A percentile compares a stretch with the other conserved stretches of the same genome.
These are phyloP conservation scores for Colletotrichum caudatum DNA, from an alignment of 2,329 filamentous ascomycete species.

Conservation along the genomic window DNA sequence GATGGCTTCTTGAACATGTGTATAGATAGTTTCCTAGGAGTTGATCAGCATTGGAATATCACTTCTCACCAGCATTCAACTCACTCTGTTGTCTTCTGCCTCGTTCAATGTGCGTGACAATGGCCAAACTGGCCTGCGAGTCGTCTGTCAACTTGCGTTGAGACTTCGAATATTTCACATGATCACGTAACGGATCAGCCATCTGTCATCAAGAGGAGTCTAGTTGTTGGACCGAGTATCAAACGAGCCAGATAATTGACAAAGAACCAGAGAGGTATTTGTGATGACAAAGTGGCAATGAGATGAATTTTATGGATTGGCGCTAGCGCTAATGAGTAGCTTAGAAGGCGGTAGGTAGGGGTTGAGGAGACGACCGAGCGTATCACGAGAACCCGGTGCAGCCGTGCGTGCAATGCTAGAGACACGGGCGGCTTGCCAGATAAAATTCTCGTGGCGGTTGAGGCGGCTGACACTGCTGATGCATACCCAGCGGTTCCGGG, in stretches of 20 bases:
- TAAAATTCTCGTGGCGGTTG: neutral
- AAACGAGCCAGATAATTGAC: neutral
- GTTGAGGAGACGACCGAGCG: constrained; percentile 1
- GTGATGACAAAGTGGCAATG: constrained; percentile 25
- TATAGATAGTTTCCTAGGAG: constrained; percentile 40
- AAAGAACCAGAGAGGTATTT: neutral
- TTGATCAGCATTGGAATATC: constrained; percentile 30
- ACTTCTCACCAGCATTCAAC: constrained; percentile 20
- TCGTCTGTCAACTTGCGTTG: neutral
- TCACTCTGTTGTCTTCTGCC: neutral
- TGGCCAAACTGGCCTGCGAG: neutral
- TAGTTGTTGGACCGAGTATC: neutral
- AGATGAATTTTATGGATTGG: neutral
- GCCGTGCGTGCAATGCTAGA: constrained; percentile 4
- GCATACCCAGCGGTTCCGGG: neutral
- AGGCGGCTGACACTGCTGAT: neutral
- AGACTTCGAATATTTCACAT: neutral
- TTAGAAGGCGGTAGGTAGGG: neutral
- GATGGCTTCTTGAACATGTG: constrained; percentile 27
- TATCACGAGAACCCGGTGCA: constrained; percentile 9
- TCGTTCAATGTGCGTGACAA: neutral
- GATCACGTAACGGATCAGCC: neutral
- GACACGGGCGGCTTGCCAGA: neutral
- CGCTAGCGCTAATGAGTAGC: constrained; percentile 9
- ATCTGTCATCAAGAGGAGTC: neutral